Conservation (phyloP, 2,329 filamentous ascomycete species). For the Lizonia empirigonia region DNA sequence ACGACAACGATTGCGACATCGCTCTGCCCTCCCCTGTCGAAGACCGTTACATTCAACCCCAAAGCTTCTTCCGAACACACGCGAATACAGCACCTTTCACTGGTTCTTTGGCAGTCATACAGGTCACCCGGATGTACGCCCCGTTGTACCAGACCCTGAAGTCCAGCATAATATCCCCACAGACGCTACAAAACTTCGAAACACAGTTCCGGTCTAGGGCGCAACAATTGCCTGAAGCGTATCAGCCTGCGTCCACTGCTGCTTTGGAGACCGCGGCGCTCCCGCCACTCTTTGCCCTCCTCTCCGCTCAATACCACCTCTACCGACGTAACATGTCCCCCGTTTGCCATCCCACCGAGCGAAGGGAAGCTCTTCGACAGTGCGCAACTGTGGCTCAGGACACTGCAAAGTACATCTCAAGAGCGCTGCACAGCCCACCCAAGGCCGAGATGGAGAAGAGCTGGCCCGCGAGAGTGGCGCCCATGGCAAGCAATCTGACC, state of each 20-base stretch:
- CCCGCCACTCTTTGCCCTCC: slow-evolving; percentile 75
- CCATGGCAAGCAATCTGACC: slow-evolving; percentile 74
- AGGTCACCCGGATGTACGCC: slow-evolving; percentile 78
- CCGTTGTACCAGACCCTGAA: slow-evolving; percentile 73
- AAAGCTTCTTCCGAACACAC: slow-evolving; percentile 50
- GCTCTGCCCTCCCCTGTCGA: slow-evolving; percentile 78
- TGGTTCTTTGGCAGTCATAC: slow-evolving; percentile 79
- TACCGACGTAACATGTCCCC: slow-evolving; percentile 88
- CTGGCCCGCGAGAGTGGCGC: slow-evolving; percentile 65
- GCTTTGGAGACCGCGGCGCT: slow-evolving; percentile 76
- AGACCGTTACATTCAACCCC: slow-evolving; percentile 73
- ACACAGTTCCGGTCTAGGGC: slow-evolving; percentile 78
- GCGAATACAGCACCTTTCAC: slow-evolving; percentile 56
- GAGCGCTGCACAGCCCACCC: slow-evolving; percentile 60
- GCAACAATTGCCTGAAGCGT: slow-evolving; percentile 74
- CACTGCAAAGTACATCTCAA: slow-evolving; percentile 75
- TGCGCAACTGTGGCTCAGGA: slow-evolving; percentile 78
- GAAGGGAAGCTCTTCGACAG: slow-evolving; percentile 74
- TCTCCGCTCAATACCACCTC: slow-evolving; percentile 82
- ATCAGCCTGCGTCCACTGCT: slow-evolving; percentile 69
- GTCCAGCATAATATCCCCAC: slow-evolving; percentile 65
- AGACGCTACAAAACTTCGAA: slow-evolving; percentile 78
- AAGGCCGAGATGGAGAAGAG: slow-evolving; percentile 31
- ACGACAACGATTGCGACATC: slow-evolving; percentile 87
- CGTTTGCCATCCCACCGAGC: slow-evolving; percentile 67